Percentiles rank a stretch among this genome's conserved stretches.
These are phyloP conservation scores for Echria macrotheca DNA, from an alignment of 495 filamentous ascomycete genomes.

Conservation along the genomic window DNA sequence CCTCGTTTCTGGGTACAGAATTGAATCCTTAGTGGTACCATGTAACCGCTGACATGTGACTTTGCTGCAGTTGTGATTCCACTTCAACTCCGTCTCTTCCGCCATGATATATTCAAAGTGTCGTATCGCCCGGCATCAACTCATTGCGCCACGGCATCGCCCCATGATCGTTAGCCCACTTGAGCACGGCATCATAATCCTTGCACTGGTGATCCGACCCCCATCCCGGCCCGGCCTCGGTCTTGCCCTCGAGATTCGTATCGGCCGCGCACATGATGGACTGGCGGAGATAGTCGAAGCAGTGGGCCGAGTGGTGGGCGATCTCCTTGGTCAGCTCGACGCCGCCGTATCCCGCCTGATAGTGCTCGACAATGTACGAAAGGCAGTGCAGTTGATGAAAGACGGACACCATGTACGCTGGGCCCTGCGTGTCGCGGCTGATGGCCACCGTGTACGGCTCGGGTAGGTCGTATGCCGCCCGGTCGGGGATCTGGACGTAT, in stretches of 20 bases:
- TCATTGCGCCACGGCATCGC: constrained; percentile 16
- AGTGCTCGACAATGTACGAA: constrained; percentile 39
- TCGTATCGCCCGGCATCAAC: constrained; percentile 12
- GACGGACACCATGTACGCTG: constrained; percentile 45
- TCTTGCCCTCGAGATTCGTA: constrained; percentile 43
- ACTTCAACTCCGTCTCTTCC: too few relatives aligned
- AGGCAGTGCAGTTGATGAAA: constrained; percentile 52
- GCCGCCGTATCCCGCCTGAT: constrained; percentile 37
- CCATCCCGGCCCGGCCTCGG: constrained; percentile 38
- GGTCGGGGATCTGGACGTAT: constrained; percentile 34
- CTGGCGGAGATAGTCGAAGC: constrained; percentile 46
- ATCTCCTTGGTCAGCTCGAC: constrained; percentile 32
- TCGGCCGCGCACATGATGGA: constrained; percentile 43
- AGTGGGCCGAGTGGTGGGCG: constrained; percentile 43
- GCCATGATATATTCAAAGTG: constrained; percentile 6
- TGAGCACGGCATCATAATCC: constrained; percentile 36
- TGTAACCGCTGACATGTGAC: too few relatives aligned
- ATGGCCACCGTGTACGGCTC: constrained; percentile 33
- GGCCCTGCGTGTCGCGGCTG: constrained; percentile 30
- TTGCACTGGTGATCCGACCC: constrained; percentile 36
- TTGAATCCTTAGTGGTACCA: too few relatives aligned
- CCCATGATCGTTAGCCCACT: constrained; percentile 35
- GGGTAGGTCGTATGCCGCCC: constrained; percentile 30
- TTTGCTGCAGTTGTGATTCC: too few relatives aligned
- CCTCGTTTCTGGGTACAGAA: too few relatives aligned